Base-by-base conservation (phyloP, 1,139 yeast genomes). In the Sugiyamaella xylanicola region DNA sequence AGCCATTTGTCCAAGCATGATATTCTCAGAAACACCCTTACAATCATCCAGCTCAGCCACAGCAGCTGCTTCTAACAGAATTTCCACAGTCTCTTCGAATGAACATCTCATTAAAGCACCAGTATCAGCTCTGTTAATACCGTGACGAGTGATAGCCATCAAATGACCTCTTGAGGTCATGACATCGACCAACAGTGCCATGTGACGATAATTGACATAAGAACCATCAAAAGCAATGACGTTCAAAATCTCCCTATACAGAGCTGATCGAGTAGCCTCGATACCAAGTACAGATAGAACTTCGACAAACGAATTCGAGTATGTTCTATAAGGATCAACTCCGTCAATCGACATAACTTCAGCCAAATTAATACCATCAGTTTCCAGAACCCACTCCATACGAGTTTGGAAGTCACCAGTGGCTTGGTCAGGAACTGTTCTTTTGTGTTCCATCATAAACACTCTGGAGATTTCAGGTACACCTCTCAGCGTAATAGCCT, bases 211-310 rank as follows among this genome's bases (percentile, higher is more conserved):
- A 74, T 95, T 95, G 62, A 95, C 99, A 70, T 93, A 93, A 35
- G 99, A 92, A 87, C 99, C 99, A 81, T 93, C 99, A 68, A 95
- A 95, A 2, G 98, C 97, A 81, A 95, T 90, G 66, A 95, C 99
- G 68, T 93, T 93, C 75, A 89, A 84, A 68, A 95, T 90, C 77
- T 95, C 99, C 70, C 86, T 87, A 77, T 85, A 93, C 67, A 95
- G 78, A 0, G 99, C 96, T 56, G 93, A 83, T 74, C 99, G 85
- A 35, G 99, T 95, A 45, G 99, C 99, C 73, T 95, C 99, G 69
- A 95, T 95, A 79, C 99, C 99, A 67, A 95, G 79, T 16, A 93
- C 99, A 56, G 92, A 87, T 73, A 93, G 82, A 64, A 95, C 85
- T 74, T 95, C 99, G 67, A 95, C 96, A 72, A 95, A 95, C 59